phyloP scores from a whole-genome alignment of 2,329 filamentous ascomycete genomes.

The Venturia carpophila region DNA sequence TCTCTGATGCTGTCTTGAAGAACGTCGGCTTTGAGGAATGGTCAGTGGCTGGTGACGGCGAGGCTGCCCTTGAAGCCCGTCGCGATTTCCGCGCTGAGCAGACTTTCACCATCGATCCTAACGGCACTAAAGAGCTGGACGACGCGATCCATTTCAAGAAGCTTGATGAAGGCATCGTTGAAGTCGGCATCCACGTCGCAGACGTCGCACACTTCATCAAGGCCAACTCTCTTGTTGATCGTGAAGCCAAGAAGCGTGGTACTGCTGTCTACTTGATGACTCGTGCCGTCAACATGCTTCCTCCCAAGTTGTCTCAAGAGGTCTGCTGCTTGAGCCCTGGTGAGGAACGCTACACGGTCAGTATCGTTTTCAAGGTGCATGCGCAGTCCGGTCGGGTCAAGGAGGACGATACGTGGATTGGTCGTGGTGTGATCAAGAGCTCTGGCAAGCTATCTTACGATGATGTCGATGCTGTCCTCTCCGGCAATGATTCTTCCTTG shows the following conservation, averaged over 20 bases:
- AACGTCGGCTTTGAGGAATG: slow-evolving; percentile 90
- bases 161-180: slow-evolving; percentile 73
- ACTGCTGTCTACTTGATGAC: slow-evolving; percentile 94
- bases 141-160: slow-evolving; percentile 90
- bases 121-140: slow-evolving; percentile 78
- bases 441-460: slow-evolving; percentile 74
- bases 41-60: slow-evolving; percentile 77
- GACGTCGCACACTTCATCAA: slow-evolving; percentile 98
- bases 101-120: slow-evolving; percentile 86
- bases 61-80: slow-evolving; percentile 62
- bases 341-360: slow-evolving; percentile 85
- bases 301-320: slow-evolving; percentile 74
- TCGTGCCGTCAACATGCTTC: slow-evolving; percentile 78
- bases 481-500: slow-evolving; percentile 56
- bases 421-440: slow-evolving; percentile 90
- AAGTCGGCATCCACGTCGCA: slow-evolving; percentile 90
- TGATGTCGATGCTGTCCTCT: slow-evolving; percentile 76
- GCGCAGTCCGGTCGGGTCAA: slow-evolving; percentile 67
- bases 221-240: slow-evolving; percentile 86
- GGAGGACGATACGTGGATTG: slow-evolving; percentile 87
- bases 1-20: slow-evolving; percentile 90
- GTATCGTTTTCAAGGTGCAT: slow-evolving; percentile 87
- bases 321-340: slow-evolving; percentile 80
- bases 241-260: slow-evolving; percentile 95
- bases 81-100: slow-evolving; percentile 86